phyloP scores from a whole-genome alignment of 257 asterid genomes.

The Petunia axillaris region DNA sequence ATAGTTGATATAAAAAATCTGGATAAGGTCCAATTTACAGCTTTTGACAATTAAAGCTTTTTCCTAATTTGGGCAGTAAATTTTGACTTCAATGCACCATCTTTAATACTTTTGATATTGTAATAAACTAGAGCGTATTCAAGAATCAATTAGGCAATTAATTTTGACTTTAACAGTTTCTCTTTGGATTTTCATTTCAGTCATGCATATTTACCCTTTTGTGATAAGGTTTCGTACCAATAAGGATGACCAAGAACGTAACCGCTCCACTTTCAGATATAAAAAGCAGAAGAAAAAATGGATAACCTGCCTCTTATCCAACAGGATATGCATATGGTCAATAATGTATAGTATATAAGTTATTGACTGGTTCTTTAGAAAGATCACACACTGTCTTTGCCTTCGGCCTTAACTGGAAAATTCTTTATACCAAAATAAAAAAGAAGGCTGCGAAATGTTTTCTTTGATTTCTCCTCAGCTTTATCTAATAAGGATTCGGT shows the following conservation, averaged over 20 bases:
- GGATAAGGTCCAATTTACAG: neutral
- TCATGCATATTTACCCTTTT: neutral
- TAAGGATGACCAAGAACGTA: neutral
- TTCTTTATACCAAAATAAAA: no score
- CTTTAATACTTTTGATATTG: neutral
- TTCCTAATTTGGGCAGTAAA: neutral
- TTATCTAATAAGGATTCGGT: no score
- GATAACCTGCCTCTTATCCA: neutral
- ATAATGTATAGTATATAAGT: neutral
- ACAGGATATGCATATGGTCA: neutral
- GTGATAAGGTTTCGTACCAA: neutral
- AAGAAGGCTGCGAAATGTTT: no score
- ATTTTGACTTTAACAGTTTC: neutral
- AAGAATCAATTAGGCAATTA: neutral
- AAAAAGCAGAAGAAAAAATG: neutral
- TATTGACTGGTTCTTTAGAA: no score
- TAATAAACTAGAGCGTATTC: neutral
- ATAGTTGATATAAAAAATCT: neutral
- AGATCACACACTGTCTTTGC: no score
- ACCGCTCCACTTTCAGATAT: neutral
- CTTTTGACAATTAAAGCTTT: conserved; percentile 14
- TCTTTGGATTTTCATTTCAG: neutral
- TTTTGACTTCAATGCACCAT: conserved; percentile 8
- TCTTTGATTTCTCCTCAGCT: no score
- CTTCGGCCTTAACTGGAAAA: no score